Conservation (phyloP, 2,329 filamentous ascomycete species). For the Pseudofabraea citricarpa region DNA sequence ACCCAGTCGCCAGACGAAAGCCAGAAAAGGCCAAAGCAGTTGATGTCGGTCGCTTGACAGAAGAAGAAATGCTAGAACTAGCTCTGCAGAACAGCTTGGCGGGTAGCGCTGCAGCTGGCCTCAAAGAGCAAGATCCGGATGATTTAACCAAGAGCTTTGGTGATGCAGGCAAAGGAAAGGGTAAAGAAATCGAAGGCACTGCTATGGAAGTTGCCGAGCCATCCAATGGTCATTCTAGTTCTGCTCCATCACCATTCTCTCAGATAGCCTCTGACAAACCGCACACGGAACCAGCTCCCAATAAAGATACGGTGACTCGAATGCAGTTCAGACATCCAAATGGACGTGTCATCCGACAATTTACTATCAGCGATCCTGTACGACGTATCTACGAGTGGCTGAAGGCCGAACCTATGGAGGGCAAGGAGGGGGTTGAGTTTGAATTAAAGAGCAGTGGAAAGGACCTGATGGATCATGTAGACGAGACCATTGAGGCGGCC, state of each 20-base stretch:
- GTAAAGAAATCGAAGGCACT: conserved; percentile 37
- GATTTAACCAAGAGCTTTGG: conserved; percentile 68
- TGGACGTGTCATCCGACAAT: conserved; percentile 83
- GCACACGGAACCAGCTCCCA: conserved; percentile 74
- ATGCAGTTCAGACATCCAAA: conserved; percentile 89
- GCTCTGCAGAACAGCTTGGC: conserved; percentile 85
- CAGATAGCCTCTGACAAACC: conserved; percentile 67
- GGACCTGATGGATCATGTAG: conserved; percentile 74
- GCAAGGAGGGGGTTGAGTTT: conserved; percentile 73
- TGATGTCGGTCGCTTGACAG: conserved; percentile 84
- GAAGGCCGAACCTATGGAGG: conserved; percentile 80
- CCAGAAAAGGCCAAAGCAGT: conserved; percentile 63
- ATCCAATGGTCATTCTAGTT: conserved; percentile 22
- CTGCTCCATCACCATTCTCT: conserved; percentile 48
- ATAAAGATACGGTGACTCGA: conserved; percentile 70
- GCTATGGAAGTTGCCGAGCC: conserved; percentile 31
- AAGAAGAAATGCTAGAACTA: conserved; percentile 96
- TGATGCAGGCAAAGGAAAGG: conserved; percentile 49
- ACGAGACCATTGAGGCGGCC: conserved; percentile 71
- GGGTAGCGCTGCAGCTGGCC: conserved; percentile 36
- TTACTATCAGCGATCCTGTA: conserved; percentile 70
- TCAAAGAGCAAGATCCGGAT: conserved; percentile 75
- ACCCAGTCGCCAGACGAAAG: conserved; percentile 80
- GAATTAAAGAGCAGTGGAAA: conserved; percentile 85
- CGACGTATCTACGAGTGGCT: conserved; percentile 92